Evolutionary conservation across 371 early-diverging fungal genomes (phyloP), one percentile per base, ranked within the genome.

Genomic region (Apophysomyces variabilis): DNA sequence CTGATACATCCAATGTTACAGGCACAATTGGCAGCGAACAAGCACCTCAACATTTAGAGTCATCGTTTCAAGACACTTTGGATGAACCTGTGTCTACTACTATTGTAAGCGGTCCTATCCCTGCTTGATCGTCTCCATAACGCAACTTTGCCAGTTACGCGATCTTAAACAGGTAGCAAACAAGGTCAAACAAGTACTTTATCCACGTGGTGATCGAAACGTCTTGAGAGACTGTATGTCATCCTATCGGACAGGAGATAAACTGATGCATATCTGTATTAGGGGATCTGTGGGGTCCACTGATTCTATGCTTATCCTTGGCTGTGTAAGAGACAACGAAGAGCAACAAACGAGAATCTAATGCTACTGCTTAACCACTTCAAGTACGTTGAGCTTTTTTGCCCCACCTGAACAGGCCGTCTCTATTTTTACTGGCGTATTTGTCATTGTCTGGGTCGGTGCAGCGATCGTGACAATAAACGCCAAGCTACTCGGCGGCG

Each of bases 231-330:
- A 95, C 67, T 95, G 93, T 92, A 82, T 65, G 86, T 79, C 3
- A 50, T 46, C 11, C 38, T 39, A 46, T 13, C 18, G 60, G n/a
- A 39, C 62, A 18, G 16, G 21, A 57, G 12, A 65, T 16, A 4
- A 12, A 38, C 21, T 38, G 16, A 61, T n/a, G 11, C 26, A 26
- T 4, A n/a, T 47, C 32, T 26, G 21, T 38, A 50, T 26, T 71
- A 93, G 93, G 96, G 95, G 97, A 97, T 79, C 82, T 96, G 26
- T 97, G 98, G 98, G 98, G 98, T 7, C 98, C 98, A 18, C 82
- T 97, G 58, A 79, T 97, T 58, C 85, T 97, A 67, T 96, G 96
- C 69, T 79, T 96, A 60, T 80, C 88, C 7, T 77, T 97, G 61
- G 93, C 98, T 12, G 85, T 95, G 76, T 75, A 72, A 64, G 72